These are phyloP conservation scores for Fragaria nilgerrensis DNA, from an alignment of 306 rosid species.

Conservation along the genomic window DNA sequence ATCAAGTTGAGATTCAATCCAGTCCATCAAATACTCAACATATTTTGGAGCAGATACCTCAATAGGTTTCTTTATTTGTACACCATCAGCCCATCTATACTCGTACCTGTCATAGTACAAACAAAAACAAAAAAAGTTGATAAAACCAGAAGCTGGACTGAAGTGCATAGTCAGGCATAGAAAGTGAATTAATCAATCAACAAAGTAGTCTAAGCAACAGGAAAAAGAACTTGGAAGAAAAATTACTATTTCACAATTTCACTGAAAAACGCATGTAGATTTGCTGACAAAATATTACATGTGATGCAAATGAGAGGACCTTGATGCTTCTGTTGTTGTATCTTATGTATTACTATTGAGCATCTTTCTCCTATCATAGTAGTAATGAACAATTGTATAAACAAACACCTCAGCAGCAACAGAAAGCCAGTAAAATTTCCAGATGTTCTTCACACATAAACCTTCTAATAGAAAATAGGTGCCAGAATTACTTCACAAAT, in stretches of 20 bases:
- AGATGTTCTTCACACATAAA: not conserved
- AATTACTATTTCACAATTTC: not conserved
- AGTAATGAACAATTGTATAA: not conserved
- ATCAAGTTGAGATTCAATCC: constrained; percentile 97
- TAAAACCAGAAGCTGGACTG: not conserved
- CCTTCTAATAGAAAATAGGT: not conserved
- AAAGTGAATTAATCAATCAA: not conserved
- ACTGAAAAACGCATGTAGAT: not conserved
- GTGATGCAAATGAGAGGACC: not conserved
- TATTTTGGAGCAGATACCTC: constrained; percentile 99
- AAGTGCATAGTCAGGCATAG: not conserved
- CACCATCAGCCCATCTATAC: constrained; percentile 99
- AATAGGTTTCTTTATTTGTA: constrained; percentile 91
- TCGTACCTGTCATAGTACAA: constrained; percentile 60
- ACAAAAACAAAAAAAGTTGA: constrained; percentile 20
- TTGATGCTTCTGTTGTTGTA: not conserved
- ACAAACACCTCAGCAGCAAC: not conserved
- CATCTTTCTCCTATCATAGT: not conserved
- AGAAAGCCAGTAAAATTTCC: not conserved
- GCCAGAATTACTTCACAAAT: constrained; percentile 3
- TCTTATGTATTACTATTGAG: not conserved
- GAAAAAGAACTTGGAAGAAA: not conserved
- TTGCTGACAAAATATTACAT: not conserved
- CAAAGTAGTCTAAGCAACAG: not conserved
- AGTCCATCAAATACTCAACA: constrained; percentile 98